Evolutionary conservation across 1,284 basidiomycete species (phyloP), one percentile per base, ranked within the genome.

Genomic region (Kalmanozyma brasiliensis): DNA sequence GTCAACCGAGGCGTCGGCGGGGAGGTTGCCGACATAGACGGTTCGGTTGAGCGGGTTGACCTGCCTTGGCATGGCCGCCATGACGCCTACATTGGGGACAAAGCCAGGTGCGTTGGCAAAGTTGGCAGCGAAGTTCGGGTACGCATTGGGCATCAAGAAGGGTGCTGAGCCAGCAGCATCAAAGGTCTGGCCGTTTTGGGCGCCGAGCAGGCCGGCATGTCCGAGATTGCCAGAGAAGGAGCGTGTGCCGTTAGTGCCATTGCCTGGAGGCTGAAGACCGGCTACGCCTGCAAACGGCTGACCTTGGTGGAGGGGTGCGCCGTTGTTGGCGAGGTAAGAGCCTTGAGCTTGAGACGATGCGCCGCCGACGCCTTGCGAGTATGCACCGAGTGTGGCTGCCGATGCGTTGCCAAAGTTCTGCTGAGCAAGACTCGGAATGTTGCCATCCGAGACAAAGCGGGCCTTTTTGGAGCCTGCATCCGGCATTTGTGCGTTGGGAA

Each of bases 21-120:
- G 95, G 37, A 98, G 87, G 84, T 96, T 97, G 72, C 95, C 96
- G 59, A 98, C 90, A 83, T 98, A 98, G 45, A 98, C 94, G 0
- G 96, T 98, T 57, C 95, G 91, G 24, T 72, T 74, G 32, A 75
- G 58, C 8, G 73, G 73, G 46, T 62, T 70, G 57, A 46, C 22
- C 49, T 67, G 69, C 8, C 59, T 45, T 24, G 60, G 49, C 45
- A 72, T 52, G 40, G 48, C 60, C 2, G 59, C 23, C 24, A 64
- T 49, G 13, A 63, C 51, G 38, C 55, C 63, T 4, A 71, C 41
- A 45, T 53, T 60, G 33, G 63, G 61, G 13, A 64, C 49, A 35
- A 63, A 72, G 42, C 55, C 59, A 22, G 55, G 36, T 2, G 46
- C 35, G 46, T 49, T 60, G 52, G 41, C 49, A 42, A 72, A 62